Conservation (phyloP, 2,329 filamentous ascomycete genomes). For the Aureobasidium subglaciale region DNA sequence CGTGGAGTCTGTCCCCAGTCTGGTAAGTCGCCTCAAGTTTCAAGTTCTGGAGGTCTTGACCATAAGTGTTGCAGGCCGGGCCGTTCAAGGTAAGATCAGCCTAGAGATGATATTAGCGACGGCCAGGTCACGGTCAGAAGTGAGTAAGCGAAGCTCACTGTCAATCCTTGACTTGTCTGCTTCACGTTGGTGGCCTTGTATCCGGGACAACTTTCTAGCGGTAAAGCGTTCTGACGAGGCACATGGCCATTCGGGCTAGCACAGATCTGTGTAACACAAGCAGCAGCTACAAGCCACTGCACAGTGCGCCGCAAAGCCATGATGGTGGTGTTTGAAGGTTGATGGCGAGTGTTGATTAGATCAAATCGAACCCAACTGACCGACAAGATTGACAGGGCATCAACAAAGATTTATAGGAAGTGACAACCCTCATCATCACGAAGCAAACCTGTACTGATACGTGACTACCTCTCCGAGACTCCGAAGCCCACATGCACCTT, state of each 20-base stretch:
- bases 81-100: slow-evolving; percentile 63
- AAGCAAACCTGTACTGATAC: neutral
- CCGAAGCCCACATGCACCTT: neutral
- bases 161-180: slow-evolving; percentile 47
- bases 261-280: slow-evolving; percentile 1
- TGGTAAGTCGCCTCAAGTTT: slow-evolving; percentile 56
- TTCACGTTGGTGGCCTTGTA: slow-evolving; percentile 59
- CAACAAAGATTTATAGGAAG: slow-evolving; percentile 6
- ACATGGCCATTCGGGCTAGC: slow-evolving; percentile 9
- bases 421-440: neutral
- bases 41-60: slow-evolving; percentile 49
- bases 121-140: slow-evolving; percentile 11
- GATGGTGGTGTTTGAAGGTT: neutral
- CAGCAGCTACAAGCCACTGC: slow-evolving; percentile 1
- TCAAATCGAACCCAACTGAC: neutral
- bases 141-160: slow-evolving; percentile 32
- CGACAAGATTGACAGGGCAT: neutral
- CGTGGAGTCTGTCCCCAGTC: slow-evolving; percentile 57
- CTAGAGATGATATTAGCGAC: neutral
- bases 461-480: slow-evolving; percentile 1
- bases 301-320: neutral
- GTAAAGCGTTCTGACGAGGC: slow-evolving; percentile 10
- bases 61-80: slow-evolving; percentile 53
- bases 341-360: neutral
- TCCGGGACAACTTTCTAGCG: slow-evolving; percentile 49